Evolutionary conservation across 306 rosid genomes (phyloP).

Genomic region (Lotus japonicus): DNA sequence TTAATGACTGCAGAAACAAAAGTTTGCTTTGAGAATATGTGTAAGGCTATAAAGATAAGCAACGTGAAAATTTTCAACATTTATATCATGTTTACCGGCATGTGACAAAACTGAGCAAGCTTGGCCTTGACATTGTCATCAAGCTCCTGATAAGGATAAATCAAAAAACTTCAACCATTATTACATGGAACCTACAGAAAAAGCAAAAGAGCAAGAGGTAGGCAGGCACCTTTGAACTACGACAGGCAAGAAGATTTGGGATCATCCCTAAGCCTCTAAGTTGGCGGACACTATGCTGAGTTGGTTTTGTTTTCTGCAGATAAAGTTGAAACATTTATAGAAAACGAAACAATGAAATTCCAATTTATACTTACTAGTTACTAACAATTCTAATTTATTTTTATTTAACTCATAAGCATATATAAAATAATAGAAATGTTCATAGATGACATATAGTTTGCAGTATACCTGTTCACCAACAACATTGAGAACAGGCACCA

Average conservation of each 20-base stretch:
- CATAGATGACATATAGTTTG: background rate
- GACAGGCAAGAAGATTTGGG: conserved; percentile 80
- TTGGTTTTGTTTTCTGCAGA: conserved; percentile 77
- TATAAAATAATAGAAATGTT: background rate
- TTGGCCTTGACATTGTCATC: conserved; percentile 62
- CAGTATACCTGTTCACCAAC: conserved; percentile 67
- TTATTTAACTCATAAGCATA: background rate
- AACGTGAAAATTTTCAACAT: conserved; percentile 13
- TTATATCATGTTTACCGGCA: conserved; percentile 51
- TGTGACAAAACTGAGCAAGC: conserved; percentile 84
- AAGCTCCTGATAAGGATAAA: conserved; percentile 49
- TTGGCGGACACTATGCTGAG: conserved; percentile 79
- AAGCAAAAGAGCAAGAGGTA: conserved; percentile 14
- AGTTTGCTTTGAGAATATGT: conserved; percentile 1
- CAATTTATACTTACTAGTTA: background rate
- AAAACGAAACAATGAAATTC: background rate
- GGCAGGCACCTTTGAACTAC: conserved; percentile 57
- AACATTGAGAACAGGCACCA: conserved; percentile 73
- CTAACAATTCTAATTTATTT: background rate
- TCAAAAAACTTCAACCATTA: background rate
- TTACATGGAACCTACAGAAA: conserved; percentile 4
- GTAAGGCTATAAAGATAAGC: background rate
- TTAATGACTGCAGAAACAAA: conserved; percentile 46
- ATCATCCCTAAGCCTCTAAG: conserved; percentile 73
- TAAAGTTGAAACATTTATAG: background rate